Evolutionary conservation across 768 basidiomycete genomes (phyloP), one percentile per base, ranked within the genome.

Genomic region (Kwoniella botswanensis): DNA sequence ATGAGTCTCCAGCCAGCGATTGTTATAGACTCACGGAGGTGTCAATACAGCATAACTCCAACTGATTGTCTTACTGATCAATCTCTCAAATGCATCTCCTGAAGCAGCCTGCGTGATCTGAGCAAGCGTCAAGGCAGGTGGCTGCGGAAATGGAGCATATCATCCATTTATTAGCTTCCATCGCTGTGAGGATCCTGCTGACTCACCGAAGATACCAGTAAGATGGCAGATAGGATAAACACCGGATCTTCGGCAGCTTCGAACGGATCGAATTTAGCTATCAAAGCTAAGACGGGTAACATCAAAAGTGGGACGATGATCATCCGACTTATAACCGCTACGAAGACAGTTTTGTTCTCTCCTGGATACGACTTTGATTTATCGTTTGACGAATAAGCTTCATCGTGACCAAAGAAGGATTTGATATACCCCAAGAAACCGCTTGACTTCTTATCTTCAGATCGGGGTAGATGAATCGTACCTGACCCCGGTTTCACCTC

Each of bases 1-100:
- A 5, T 5, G 11, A 13, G 5, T 15, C n/a, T 4, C 15, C 4
- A n/a, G 18, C 21, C 15, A 56, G 21, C 4, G 13, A 35, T 35
- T 2, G 15, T 13, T 24, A 58, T 55, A 55, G 26, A 74, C 79
- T 68, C 58, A 86, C 2, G 92, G 92, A 2, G 94, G 94, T 0
- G 94, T 95, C 67, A 94, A 85, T 43, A 93, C 84, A 75, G 92
- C 94, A 79, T 96, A 98, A 2, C 91, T 88, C 93, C 93, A 94
- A 82, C 94, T 94, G 70, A 98, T 93, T 0, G 95, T 98, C 64
- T 92, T 88, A 70, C 90, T 91, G 82, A 97, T 91, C 44, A 98
- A 87, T 1, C 93, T 87, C 85, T 98, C 96, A 79, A 98, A 98
- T 0, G 92, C 90, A 77, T 93, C 93, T 2, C 93, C 92, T 0